Evolutionary conservation across 495 filamentous ascomycete species (phyloP).

Genomic region (Parathielavia appendiculata): DNA sequence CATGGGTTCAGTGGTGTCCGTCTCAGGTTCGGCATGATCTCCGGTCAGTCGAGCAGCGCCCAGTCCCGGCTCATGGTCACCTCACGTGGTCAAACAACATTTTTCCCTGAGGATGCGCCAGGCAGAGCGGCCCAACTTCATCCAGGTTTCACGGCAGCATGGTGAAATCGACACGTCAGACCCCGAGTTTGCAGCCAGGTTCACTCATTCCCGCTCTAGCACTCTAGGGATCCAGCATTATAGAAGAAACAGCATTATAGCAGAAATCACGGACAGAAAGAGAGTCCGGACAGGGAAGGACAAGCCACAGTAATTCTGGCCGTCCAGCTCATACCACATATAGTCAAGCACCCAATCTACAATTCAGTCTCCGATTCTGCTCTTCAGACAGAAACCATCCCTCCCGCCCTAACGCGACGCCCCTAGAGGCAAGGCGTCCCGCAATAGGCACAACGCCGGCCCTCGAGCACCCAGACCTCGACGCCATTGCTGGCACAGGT

Average conservation of each 20-base stretch:
- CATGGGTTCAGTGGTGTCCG: no score
- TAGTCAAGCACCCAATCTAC: no score
- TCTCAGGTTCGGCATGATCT: not conserved
- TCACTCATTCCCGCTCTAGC: not conserved
- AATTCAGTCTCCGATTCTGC: no score
- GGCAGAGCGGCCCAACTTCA: no score
- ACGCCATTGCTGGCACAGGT: conserved; percentile 35
- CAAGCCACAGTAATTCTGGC: no score
- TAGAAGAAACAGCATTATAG: no score
- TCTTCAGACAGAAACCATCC: not conserved
- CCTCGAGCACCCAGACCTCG: conserved; percentile 42
- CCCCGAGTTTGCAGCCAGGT: not conserved
- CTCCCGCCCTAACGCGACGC: not conserved
- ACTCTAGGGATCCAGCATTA: not conserved
- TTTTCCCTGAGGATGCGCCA: no score
- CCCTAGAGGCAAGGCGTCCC: conserved; percentile 27
- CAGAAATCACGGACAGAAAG: no score
- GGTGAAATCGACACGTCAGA: not conserved
- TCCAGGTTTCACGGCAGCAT: not conserved
- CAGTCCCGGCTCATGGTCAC: no score
- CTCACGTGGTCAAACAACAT: no score
- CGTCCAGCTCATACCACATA: no score
- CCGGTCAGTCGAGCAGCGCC: not conserved
- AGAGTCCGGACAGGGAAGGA: no score
- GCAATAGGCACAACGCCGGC: conserved; percentile 34